phyloP scores from a whole-genome alignment of 805 yeast species.

The Brettanomyces bruxellensis region DNA sequence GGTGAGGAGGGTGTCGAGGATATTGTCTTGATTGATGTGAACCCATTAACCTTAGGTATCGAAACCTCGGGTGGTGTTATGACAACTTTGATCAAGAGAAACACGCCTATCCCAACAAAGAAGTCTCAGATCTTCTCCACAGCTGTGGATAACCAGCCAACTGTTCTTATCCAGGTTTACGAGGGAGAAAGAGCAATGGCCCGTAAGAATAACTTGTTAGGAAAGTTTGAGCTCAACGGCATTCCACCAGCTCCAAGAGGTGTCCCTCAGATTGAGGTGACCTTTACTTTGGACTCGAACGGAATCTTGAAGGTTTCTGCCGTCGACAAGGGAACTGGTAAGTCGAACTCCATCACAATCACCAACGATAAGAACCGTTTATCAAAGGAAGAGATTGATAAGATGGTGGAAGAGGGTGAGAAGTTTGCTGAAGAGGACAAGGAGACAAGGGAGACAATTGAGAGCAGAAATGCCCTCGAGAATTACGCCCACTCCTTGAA shows the following conservation, averaged over 20 bases:
- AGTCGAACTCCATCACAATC: constrained; percentile 82
- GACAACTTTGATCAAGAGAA: constrained; percentile 92
- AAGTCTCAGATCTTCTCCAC: constrained; percentile 94
- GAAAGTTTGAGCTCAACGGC: constrained; percentile 79
- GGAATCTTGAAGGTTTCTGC: constrained; percentile 85
- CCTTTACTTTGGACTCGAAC: constrained; percentile 80
- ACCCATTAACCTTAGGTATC: constrained; percentile 90
- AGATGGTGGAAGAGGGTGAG: constrained; percentile 97
- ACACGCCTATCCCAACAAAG: constrained; percentile 92
- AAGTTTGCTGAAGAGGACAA: constrained; percentile 88
- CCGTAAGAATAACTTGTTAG: constrained; percentile 84
- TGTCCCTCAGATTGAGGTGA: constrained; percentile 83
- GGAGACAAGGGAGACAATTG: constrained; percentile 73
- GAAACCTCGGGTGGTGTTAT: constrained; percentile 97
- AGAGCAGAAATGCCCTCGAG: constrained; percentile 81
- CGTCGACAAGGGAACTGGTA: constrained; percentile 90
- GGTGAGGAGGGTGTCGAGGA: constrained; percentile 94
- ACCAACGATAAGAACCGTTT: constrained; percentile 93
- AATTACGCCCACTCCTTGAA: constrained; percentile 79
- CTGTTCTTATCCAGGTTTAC: constrained; percentile 85
- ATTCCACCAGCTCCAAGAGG: constrained; percentile 92
- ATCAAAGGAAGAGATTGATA: constrained; percentile 88
- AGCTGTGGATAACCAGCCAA: constrained; percentile 93
- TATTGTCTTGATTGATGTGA: constrained; percentile 83
- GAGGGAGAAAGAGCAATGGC: constrained; percentile 97